Evolutionary conservation across 805 yeast genomes (phyloP).

Genomic region (Yarrowia keelungensis): DNA sequence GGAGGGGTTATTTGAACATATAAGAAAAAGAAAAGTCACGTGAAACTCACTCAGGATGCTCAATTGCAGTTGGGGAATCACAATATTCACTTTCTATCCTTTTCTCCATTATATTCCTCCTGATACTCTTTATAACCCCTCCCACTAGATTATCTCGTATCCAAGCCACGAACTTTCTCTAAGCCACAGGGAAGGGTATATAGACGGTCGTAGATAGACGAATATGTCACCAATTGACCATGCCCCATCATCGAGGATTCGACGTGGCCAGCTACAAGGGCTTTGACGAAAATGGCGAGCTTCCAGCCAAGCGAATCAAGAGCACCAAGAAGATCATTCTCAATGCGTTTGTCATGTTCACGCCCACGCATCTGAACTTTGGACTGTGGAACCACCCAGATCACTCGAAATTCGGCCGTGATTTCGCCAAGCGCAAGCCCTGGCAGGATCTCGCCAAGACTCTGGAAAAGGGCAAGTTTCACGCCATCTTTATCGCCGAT

Average conservation of each 20-base stretch:
- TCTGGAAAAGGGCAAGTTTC: slow-evolving; percentile 52
- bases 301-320: slow-evolving; percentile 15
- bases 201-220: not conserved
- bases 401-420: slow-evolving; percentile 46
- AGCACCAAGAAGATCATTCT: slow-evolving; percentile 48
- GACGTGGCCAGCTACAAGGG: slow-evolving; percentile 13
- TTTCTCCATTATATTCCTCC: too few species aligned
- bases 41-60: too few species aligned
- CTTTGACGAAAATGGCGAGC: slow-evolving; percentile 6
- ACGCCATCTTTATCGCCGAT: slow-evolving; percentile 54
- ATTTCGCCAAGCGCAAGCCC: slow-evolving; percentile 48
- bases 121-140: too few species aligned
- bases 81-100: too few species aligned
- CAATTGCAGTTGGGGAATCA: too few species aligned
- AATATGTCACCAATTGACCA: not conserved
- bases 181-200: slow-evolving; percentile 14
- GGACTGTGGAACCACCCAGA: slow-evolving; percentile 54
- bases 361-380: slow-evolving; percentile 45
- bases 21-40: too few species aligned
- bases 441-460: slow-evolving; percentile 53
- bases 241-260: slow-evolving; percentile 21
- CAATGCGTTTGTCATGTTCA: slow-evolving; percentile 53
- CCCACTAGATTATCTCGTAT: not conserved
- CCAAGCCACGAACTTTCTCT: slow-evolving; percentile 13
- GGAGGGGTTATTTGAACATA: too few species aligned